phyloP scores from a whole-genome alignment of 345 rosid species.

The Eucalyptus tenuipes region DNA sequence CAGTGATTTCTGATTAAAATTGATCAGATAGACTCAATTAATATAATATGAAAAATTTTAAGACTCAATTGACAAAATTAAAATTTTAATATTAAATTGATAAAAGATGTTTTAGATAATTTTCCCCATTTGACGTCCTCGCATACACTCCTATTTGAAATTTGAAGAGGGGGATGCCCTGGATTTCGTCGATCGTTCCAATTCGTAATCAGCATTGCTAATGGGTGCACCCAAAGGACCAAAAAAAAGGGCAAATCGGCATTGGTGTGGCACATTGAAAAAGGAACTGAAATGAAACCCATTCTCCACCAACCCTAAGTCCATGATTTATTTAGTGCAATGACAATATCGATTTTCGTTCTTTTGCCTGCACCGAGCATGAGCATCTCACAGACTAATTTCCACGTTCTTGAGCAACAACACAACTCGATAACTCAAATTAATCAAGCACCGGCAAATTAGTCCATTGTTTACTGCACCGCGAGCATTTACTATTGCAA shows the following conservation, averaged over 20 bases:
- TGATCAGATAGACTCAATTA: fast-evolving
- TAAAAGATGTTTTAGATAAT: too few relatives aligned
- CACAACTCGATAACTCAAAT: background rate
- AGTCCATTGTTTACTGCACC: background rate
- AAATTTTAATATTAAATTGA: too few relatives aligned
- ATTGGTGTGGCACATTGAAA: background rate
- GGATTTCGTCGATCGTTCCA: background rate
- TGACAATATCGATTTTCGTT: background rate
- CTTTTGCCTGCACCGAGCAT: background rate
- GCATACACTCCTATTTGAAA: too few relatives aligned
- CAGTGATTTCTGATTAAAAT: fast-evolving
- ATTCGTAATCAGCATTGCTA: too few relatives aligned
- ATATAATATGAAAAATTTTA: too few relatives aligned
- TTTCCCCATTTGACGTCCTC: too few relatives aligned
- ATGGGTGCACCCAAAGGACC: too few relatives aligned
- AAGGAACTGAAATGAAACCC: background rate
- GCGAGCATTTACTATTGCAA: background rate
- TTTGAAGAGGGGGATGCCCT: too few relatives aligned
- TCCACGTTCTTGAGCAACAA: background rate
- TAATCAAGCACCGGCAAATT: background rate
- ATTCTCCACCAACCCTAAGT: background rate
- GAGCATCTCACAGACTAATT: background rate
- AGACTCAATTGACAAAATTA: too few relatives aligned
- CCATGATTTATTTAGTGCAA: background rate
- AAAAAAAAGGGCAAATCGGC: too few relatives aligned